Evolutionary conservation across 495 filamentous ascomycete species (phyloP), one percentile per base, ranked within the genome.

Genomic region (Lasiosphaeria hispida): DNA sequence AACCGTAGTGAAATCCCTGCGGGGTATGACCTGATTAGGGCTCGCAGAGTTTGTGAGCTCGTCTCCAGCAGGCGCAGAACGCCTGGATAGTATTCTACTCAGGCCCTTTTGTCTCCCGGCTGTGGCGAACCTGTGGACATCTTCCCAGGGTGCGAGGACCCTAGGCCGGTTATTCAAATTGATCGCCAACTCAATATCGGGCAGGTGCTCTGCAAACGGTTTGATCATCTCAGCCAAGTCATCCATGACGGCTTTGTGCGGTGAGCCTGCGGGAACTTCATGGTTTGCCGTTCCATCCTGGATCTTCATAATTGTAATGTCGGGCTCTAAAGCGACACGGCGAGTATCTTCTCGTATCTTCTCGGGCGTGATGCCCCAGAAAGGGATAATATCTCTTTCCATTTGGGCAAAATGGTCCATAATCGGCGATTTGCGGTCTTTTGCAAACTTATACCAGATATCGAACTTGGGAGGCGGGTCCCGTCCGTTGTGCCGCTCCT

Each of bases 361-460:
- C 2, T 75, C 67, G 5, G 88, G 88, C 2, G 77, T 60, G 30
- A 93, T 60, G 7, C 81, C 85, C 83, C 88, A 91, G 62, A 92
- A 94, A 0, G 89, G 89, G 1, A 81, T 75, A 3, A 95, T 68
- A 55, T 90, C 83, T 7, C 78, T 72, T 57, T 87, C 77, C 8
- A 94, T 90, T 53, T 86, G 84, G 59, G 89, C 85, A 59, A 87
- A 93, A 58, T 88, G 82, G 59, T 96, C 90, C 58, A 92, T 81
- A 10, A 91, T 73, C 10, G 84, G 71, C 2, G 89, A 88, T 6
- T 78, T 79, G 41, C 80, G 82, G 10, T 73, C 73, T 18, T 69
- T 81, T 7, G 90, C 87, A 69, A 86, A 92, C 38, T 86, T 74
- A 63, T 84, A 92, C 90, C 90, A 93, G 56, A 80, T 69, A 62